Percentiles rank a stretch among this genome's conserved stretches.
Evolutionary conservation across 495 filamentous ascomycete genomes (phyloP).

Genomic region (Talaromyces liani): DNA sequence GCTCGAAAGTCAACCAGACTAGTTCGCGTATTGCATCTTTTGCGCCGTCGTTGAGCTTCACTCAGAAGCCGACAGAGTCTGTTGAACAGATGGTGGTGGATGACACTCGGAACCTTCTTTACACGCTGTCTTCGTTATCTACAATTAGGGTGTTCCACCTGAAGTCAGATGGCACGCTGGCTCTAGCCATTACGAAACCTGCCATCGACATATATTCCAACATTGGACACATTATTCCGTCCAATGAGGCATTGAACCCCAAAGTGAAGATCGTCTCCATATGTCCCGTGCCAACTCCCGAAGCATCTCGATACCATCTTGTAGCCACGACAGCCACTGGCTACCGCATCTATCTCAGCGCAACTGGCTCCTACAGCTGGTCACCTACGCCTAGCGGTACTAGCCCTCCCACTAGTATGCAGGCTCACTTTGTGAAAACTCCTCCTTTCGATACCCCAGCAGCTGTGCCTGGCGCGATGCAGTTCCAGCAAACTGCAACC

Average conservation of each 20-base stretch:
- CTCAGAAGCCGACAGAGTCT: slow-evolving; percentile 46
- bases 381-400: slow-evolving; percentile 44
- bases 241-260: slow-evolving; percentile 57
- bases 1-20: slow-evolving; percentile 78
- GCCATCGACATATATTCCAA: slow-evolving; percentile 49
- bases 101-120: slow-evolving; percentile 78
- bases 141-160: slow-evolving; percentile 84
- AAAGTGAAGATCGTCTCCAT: slow-evolving; percentile 71
- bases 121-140: slow-evolving; percentile 78
- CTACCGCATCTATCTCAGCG: slow-evolving; percentile 85
- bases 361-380: slow-evolving; percentile 69
- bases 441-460: slow-evolving; percentile 53
- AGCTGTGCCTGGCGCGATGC: slow-evolving; percentile 11
- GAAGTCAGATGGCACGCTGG: slow-evolving; percentile 43
- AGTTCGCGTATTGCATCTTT: slow-evolving; percentile 66
- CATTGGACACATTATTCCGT: slow-evolving; percentile 72
- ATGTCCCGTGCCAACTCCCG: slow-evolving; percentile 69
- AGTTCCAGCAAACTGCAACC: slow-evolving; percentile 19
- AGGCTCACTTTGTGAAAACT: slow-evolving; percentile 89
- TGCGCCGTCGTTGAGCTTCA: slow-evolving; percentile 49
- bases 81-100: slow-evolving; percentile 76
- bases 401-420: slow-evolving; percentile 86
- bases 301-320: slow-evolving; percentile 77
- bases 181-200: slow-evolving; percentile 48
- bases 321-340: slow-evolving; percentile 87